These are phyloP conservation scores for Gracilaria domingensis DNA, from an alignment of 23 red algal genomes.

Conservation along the genomic window DNA sequence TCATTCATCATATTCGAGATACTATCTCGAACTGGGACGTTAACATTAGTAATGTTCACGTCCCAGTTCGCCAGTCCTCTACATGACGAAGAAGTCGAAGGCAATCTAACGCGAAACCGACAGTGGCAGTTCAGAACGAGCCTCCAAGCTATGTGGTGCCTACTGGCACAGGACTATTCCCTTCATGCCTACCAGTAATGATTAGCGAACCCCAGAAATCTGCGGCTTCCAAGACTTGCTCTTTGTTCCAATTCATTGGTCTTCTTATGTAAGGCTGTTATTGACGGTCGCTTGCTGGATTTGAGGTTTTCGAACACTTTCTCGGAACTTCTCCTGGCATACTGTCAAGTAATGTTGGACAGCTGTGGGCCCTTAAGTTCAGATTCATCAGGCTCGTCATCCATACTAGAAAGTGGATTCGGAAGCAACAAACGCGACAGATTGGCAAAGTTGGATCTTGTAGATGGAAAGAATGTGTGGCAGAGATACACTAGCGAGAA, in stretches of 20 bases:
- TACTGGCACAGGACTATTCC: constrained; percentile 89
- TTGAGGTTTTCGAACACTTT: constrained; percentile 87
- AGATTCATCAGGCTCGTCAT: constrained; percentile 16
- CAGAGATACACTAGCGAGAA: constrained; percentile 30
- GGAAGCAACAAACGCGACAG: constrained; percentile 3
- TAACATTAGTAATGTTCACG: no score
- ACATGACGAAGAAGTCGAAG: constrained; percentile 45
- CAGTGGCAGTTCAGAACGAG: neutral
- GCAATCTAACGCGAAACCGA: constrained; percentile 5
- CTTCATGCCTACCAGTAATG: constrained; percentile 57
- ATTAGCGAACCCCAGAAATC: constrained; percentile 3
- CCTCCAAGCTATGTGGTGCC: constrained; percentile 73
- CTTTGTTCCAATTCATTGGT: constrained; percentile 87
- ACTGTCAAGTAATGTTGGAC: constrained; percentile 55
- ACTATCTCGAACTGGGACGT: no score
- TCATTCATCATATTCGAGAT: constrained; percentile 7
- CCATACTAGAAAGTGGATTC: neutral
- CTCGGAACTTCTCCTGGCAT: constrained; percentile 67
- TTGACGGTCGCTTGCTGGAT: constrained; percentile 96
- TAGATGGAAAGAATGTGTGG: constrained; percentile 41
- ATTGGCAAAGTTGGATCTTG: neutral
- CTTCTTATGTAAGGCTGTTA: constrained; percentile 88
- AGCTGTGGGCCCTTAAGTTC: neutral
- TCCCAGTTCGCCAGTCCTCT: constrained; percentile 1
- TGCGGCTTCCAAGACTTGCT: constrained; percentile 48